These are phyloP conservation scores for Nyssa sinensis DNA, from an alignment of 148 eudicot genomes.

Conservation along the genomic window DNA sequence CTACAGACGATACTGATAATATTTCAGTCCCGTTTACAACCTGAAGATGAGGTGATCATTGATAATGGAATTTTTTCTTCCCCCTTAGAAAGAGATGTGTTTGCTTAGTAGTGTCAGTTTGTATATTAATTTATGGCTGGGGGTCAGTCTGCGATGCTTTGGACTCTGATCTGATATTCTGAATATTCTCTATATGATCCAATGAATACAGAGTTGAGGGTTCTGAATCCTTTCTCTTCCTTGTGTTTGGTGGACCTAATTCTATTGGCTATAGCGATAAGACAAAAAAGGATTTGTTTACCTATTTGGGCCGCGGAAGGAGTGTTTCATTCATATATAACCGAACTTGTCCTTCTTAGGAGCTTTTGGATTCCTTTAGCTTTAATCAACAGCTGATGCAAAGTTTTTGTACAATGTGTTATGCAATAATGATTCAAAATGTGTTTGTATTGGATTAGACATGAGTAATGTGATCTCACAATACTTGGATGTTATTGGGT, in stretches of 20 bases:
- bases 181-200: too few species aligned
- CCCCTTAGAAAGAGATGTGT: neutral
- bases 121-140: too few species aligned
- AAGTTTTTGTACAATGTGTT: neutral
- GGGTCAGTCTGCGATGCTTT: too few species aligned
- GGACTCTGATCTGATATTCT: too few species aligned
- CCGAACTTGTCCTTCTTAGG: neutral
- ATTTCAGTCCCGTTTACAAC: constrained; percentile 86
- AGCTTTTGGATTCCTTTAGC: neutral
- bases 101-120: too few species aligned
- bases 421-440: neutral
- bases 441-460: neutral
- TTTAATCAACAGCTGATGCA: neutral
- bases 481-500: neutral
- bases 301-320: too few species aligned
- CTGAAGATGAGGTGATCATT: constrained; percentile 77
- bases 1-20: constrained; percentile 86
- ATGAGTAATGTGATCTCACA: neutral
- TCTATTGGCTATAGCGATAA: too few species aligned
- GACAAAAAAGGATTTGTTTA: too few species aligned
- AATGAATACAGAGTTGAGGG: too few species aligned
- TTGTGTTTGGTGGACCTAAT: too few species aligned
- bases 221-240: too few species aligned
- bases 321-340: too few species aligned
- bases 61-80: constrained; percentile 5